Base-by-base conservation (phyloP, 495 filamentous ascomycete genomes). In the Talaromyces borbonicus region DNA sequence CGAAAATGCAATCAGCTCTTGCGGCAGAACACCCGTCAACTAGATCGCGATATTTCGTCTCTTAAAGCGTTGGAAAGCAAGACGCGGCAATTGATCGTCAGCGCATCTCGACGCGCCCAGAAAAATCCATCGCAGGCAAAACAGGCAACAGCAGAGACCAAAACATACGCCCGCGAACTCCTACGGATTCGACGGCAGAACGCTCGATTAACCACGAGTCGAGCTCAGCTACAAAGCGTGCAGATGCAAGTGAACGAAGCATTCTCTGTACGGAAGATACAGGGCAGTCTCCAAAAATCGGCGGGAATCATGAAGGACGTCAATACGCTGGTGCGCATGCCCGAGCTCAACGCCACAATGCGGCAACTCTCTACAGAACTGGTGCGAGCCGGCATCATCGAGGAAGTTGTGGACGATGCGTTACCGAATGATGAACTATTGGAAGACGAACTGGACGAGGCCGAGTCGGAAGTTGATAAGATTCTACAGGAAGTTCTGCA, bases 171-270 rank as follows among this genome's bases (percentile, higher is more conserved):
- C 15, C 73, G 82, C 50, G 90, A 94, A 62, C 76, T 98, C 36
- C 75, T 98, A 45, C 79, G 86, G 25, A 78, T 84, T 50, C 85
- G 92, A 39, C 84, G 82, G 52, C 81, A 88, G 46, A 72, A 71
- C 8, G 62, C 71, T 18, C 81, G 92, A 15, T 71, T 98, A 15
- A 68, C 77, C 26, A 97, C 93, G 1, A 82, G 78, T 49, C 90
- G 90, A 56, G 93, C 92, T 5, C 92, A 96, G 67, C 76, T 98
- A 14, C 81, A 85, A 65, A 88, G 83, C 59, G 93, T 98, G 46
- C 81, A 89, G 54, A 95, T 96, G 93, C 93, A 97, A 64, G 93
- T 98, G 51, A 87, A 85, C 56, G 90, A 97, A 66, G 90, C 93
- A 2, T 98, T 97, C 58, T 85, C 87, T 4, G 81, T 95, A 56